phyloP scores from a whole-genome alignment of 2,329 filamentous ascomycete species.

The Lasiodiplodia sp. region DNA sequence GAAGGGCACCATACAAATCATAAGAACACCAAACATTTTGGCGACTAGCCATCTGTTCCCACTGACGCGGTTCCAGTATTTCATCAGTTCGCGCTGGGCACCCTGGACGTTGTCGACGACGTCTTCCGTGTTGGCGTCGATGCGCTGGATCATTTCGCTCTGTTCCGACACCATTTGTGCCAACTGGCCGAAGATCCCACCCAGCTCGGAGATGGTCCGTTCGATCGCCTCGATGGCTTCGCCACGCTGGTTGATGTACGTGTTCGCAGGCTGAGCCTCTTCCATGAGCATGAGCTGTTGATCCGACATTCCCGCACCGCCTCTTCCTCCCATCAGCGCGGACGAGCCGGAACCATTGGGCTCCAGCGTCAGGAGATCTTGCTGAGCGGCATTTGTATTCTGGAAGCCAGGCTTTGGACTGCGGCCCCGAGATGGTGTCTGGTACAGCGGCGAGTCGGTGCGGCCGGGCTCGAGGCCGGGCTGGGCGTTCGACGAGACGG shows the following conservation, averaged over 20 bases:
- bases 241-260: conserved; percentile 90
- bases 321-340: conserved; percentile 24
- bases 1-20: conserved; percentile 72
- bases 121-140: conserved; percentile 96
- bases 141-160: conserved; percentile 95
- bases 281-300: conserved; percentile 89
- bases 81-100: conserved; percentile 91
- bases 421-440: conserved; percentile 74
- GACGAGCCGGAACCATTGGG: conserved; percentile 60
- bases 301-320: conserved; percentile 67
- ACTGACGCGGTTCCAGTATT: conserved; percentile 94
- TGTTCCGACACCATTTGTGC: conserved; percentile 98
- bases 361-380: conserved; percentile 83
- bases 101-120: conserved; percentile 99
- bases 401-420: conserved; percentile 54
- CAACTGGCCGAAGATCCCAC: conserved; percentile 90
- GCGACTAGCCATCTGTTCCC: conserved; percentile 96
- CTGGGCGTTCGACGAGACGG: conserved; percentile 70
- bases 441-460: conserved; percentile 86
- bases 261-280: conserved; percentile 83
- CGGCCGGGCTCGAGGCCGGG: conserved; percentile 67
- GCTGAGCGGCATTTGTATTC: conserved; percentile 53
- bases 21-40: conserved; percentile 83
- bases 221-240: conserved; percentile 98
- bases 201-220: conserved; percentile 90